Base-by-base conservation (phyloP, 495 filamentous ascomycete species). In the Physcia stellaris region DNA sequence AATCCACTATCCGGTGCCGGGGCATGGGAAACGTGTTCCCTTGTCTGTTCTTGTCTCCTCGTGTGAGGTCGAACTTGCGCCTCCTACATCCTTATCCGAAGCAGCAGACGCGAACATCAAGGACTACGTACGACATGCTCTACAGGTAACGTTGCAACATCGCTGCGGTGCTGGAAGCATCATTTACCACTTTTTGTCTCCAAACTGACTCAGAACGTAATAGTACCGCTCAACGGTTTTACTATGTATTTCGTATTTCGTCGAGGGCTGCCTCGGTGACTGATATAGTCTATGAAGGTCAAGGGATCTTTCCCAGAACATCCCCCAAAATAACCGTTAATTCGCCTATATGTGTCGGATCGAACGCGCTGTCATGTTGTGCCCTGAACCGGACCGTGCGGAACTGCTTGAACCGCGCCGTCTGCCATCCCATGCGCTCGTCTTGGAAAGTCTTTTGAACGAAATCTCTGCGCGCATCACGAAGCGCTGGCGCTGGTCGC, bases 321-420 rank as follows among this genome's bases (percentile, higher is more conserved):
- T 24, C 36, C 17, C 29, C 22, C 2, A 48, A 11, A 15, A 44
- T 44, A 7, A 29, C 36, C 16, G 45, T 48, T 18, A 41, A 30
- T 16, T 24, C 21, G 9, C 32, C 15, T 2, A 44, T 24, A 28
- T 45, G 40, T 19, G 32, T n/a, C 15, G 2, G 11, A 28, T 48
- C 45, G 24, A 48, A 48, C 16, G 41, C 26, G 10, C 26, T 17
- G n/a, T 48, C 45, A 26, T 48, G 45, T 37, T 40, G 24, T 31
- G 40, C 31, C 27, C 38, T 28, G 4, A 48, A 19, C 27, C 38
- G 32, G 4, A 48, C 24, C 4, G 18, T 32, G 13, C 29, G 29
- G 32, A 48, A 22, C 19, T 28, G 23, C 31, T 41, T 30, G 12
- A 48, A 40, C 4, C 34, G 24, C 13, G 24, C 37, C 36, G 38